phyloP scores from a whole-genome alignment of 306 rosid genomes.

The Vigna unguiculata region DNA sequence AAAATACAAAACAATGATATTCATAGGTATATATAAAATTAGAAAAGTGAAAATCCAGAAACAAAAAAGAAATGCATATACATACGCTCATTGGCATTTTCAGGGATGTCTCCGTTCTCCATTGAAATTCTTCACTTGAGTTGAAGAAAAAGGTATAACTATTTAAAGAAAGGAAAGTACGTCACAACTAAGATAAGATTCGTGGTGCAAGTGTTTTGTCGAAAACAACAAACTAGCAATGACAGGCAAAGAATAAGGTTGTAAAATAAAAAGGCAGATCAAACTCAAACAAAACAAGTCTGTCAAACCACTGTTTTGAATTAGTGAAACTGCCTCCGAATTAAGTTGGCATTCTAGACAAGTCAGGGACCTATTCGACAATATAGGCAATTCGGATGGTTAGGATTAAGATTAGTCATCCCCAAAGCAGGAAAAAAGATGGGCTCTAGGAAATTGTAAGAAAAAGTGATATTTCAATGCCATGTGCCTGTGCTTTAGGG shows the following conservation, averaged over 20 bases:
- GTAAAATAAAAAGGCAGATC: not conserved
- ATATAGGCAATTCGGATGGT: not conserved
- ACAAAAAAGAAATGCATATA: not conserved
- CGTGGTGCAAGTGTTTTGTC: not conserved
- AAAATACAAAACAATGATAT: not conserved
- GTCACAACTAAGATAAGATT: not conserved
- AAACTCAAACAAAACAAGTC: not conserved
- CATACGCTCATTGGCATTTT: constrained; percentile 90
- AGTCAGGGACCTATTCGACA: not conserved
- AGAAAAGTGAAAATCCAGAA: not conserved
- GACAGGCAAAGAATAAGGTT: not conserved
- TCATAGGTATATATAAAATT: not conserved
- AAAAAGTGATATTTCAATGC: not conserved
- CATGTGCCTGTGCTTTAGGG: not conserved
- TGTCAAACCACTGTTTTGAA: not conserved
- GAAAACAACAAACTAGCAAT: constrained; percentile 21
- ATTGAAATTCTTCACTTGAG: constrained; percentile 45
- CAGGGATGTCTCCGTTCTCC: constrained; percentile 82
- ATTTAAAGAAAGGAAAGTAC: not conserved
- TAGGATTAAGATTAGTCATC: not conserved
- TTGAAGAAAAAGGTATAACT: not conserved
- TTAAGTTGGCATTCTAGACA: not conserved
- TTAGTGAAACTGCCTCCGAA: not conserved
- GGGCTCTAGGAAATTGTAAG: not conserved
- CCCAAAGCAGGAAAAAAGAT: not conserved